A percentile compares a stretch with the other conserved stretches of the same genome.
Evolutionary conservation across 2,329 filamentous ascomycete species (phyloP).

Genomic region (Aspergillus aculeatinus): DNA sequence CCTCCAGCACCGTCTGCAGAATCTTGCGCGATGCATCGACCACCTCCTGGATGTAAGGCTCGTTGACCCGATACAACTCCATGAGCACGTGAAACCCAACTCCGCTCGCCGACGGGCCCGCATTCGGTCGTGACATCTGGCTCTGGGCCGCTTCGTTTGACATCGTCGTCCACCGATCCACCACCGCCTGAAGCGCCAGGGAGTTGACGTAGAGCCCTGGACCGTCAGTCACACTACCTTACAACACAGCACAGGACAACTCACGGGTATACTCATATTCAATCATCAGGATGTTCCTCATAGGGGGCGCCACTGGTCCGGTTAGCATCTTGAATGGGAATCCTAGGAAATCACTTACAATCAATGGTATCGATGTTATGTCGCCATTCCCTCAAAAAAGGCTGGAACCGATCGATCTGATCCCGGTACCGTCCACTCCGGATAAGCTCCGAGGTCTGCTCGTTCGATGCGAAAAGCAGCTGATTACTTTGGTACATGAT

Average conservation of each 20-base stretch:
- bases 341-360: conserved; percentile 31
- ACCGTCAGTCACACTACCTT: conserved; percentile 16
- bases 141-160: conserved; percentile 40
- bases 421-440: conserved; percentile 80
- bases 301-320: conserved; percentile 53
- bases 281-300: conserved; percentile 78
- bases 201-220: conserved; percentile 80
- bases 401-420: conserved; percentile 76
- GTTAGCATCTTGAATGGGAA: conserved; percentile 20
- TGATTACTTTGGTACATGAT: conserved; percentile 91
- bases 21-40: conserved; percentile 62
- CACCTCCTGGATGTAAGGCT: conserved; percentile 62
- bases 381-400: conserved; percentile 75
- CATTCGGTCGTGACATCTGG: conserved; percentile 26
- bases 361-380: conserved; percentile 77
- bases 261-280: conserved; percentile 91
- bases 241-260: conserved; percentile 16
- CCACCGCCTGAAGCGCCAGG: conserved; percentile 87
- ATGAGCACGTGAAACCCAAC: conserved; percentile 42
- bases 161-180: conserved; percentile 84
- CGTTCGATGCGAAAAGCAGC: conserved; percentile 79
- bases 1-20: conserved; percentile 59
- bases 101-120: conserved; percentile 30
- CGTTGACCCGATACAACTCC: conserved; percentile 57
- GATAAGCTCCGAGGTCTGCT: conserved; percentile 86